A percentile compares a stretch with the other conserved stretches of the same genome.
Evolutionary conservation across 768 basidiomycete species (phyloP).

Genomic region (Kockovaella imperatae): DNA sequence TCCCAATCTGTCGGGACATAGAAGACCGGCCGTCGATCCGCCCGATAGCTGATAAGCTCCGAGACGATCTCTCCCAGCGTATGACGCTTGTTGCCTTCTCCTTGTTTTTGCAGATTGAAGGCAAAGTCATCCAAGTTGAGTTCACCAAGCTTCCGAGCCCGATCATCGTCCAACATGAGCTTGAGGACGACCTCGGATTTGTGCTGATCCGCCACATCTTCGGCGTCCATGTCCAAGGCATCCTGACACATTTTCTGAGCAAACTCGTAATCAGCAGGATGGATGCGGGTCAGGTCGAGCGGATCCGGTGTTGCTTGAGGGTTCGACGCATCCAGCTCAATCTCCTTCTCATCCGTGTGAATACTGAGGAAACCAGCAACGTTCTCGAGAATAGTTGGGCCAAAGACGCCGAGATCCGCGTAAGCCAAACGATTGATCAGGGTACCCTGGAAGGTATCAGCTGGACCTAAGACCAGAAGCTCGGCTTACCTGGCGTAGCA

Average conservation of each 20-base stretch:
- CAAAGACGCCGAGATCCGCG: conserved; percentile 67
- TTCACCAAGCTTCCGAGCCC: conserved; percentile 71
- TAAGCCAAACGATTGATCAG: conserved; percentile 84
- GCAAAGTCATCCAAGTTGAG: conserved; percentile 95
- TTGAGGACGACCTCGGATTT: conserved; percentile 79
- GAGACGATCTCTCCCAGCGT: conserved; percentile 80
- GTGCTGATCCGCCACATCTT: conserved; percentile 85
- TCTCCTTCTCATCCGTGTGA: conserved; percentile 55
- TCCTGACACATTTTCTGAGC: conserved; percentile 98
- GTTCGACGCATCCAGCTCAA: conserved; percentile 55
- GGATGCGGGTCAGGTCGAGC: conserved; percentile 88
- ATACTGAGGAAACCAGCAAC: conserved; percentile 59
- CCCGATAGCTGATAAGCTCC: conserved; percentile 72
- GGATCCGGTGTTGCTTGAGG: conserved; percentile 73
- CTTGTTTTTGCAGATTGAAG: conserved; percentile 76
- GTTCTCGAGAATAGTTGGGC: conserved; percentile 84
- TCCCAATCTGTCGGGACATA: conserved; percentile 63
- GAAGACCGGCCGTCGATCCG: conserved; percentile 65
- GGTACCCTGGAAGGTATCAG: conserved; percentile 58
- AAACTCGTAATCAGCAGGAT: conserved; percentile 94
- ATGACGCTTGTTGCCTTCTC: conserved; percentile 73
- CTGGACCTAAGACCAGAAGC: background rate
- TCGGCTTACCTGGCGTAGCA: conserved; percentile 58
- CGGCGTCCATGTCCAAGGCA: conserved; percentile 93
- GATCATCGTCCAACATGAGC: conserved; percentile 75